These are phyloP conservation scores for Phytophthora fragariaefolia DNA, from an alignment of 352 stramenopile genomes.

Conservation along the genomic window DNA sequence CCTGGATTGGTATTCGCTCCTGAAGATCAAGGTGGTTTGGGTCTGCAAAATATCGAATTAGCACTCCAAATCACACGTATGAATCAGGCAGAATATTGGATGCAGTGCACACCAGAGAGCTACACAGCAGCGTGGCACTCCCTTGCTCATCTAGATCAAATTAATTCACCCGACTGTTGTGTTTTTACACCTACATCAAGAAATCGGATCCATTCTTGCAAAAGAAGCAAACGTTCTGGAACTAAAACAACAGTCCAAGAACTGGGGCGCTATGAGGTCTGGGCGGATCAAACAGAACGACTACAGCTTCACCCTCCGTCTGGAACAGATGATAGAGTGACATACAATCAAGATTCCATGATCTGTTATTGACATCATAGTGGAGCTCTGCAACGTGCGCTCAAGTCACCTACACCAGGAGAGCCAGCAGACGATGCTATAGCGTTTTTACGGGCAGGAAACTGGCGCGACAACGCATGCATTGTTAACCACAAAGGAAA, in stretches of 20 bases:
- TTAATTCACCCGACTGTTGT: not conserved
- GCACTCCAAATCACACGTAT: not conserved
- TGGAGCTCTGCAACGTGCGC: not conserved
- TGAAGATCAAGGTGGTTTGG: slow-evolving; percentile 1
- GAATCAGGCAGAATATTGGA: slow-evolving; percentile 4
- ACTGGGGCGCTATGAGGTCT: too few relatives aligned
- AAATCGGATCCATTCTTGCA: too few relatives aligned
- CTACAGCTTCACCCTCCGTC: not conserved
- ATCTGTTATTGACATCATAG: slow-evolving; percentile 1
- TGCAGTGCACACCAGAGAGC: not conserved
- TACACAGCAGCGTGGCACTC: slow-evolving; percentile 1
- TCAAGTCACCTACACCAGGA: not conserved
- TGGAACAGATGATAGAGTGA: not conserved
- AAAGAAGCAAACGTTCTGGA: too few relatives aligned
- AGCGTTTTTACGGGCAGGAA: not conserved
- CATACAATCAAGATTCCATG: not conserved
- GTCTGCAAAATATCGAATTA: slow-evolving; percentile 5
- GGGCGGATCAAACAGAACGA: not conserved
- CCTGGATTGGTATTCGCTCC: not conserved
- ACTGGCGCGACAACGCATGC: not conserved
- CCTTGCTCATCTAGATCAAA: not conserved
- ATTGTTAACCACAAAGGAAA: not conserved
- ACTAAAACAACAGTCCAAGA: too few relatives aligned
- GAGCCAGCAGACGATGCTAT: not conserved
- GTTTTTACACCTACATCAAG: not conserved